Evolutionary conservation across 164 flowering plant species (phyloP).

Genomic region (Sedum album): DNA sequence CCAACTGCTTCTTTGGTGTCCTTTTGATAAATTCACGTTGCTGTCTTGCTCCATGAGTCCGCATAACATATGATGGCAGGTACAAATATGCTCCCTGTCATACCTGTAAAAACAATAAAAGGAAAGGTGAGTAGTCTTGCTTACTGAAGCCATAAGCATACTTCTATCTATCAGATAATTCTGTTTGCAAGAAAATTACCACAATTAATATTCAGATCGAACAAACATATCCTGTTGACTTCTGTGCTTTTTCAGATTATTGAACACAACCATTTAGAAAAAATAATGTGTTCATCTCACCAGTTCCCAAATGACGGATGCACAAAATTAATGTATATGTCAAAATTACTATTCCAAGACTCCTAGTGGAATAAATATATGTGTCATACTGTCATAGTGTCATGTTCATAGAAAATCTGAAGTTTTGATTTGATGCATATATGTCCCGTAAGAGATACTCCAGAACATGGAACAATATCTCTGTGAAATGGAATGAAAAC

Average conservation of each 20-base stretch:
- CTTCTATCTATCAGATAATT: neutral
- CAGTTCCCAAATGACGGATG: neutral
- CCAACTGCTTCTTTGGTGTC: constrained; percentile 45
- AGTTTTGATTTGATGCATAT: neutral
- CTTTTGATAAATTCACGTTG: constrained; percentile 71
- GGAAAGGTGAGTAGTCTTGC: neutral
- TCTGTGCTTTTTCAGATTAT: neutral
- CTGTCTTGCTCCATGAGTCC: constrained; percentile 84
- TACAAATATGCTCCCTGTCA: constrained; percentile 75
- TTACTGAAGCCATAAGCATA: no score
- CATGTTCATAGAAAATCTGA: constrained; percentile 12
- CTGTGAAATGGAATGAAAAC: no score
- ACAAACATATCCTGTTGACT: neutral
- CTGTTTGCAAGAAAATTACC: neutral
- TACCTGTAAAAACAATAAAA: constrained; percentile 33
- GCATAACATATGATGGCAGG: constrained; percentile 89
- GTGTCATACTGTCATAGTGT: neutral
- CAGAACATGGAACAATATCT: neutral
- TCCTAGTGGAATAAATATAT: neutral
- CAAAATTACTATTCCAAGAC: neutral
- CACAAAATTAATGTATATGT: neutral
- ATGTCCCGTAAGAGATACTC: neutral
- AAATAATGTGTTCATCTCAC: neutral
- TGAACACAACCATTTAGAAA: neutral
- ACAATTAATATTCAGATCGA: neutral